phyloP scores from a whole-genome alignment of 164 flowering plant genomes.

The Macadamia tetraphylla region DNA sequence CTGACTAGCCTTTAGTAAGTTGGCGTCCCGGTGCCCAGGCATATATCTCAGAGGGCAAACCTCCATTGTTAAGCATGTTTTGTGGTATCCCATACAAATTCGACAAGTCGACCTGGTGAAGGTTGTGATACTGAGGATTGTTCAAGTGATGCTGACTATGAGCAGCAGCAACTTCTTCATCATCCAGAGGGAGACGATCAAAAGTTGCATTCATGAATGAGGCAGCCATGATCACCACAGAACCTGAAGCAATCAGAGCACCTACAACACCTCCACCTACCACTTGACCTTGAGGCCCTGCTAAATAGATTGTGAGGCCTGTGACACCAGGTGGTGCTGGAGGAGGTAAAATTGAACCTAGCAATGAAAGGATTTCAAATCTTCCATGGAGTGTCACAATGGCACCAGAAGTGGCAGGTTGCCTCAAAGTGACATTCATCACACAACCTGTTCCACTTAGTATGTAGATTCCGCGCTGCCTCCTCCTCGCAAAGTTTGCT shows the following conservation, averaged over 20 bases:
- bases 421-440: slow-evolving; percentile 70
- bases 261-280: slow-evolving; percentile 70
- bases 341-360: slow-evolving; percentile 78
- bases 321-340: slow-evolving; percentile 77
- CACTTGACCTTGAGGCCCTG: slow-evolving; percentile 84
- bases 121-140: slow-evolving; percentile 24
- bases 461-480: slow-evolving; percentile 63
- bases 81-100: slow-evolving; percentile 52
- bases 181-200: slow-evolving; percentile 70
- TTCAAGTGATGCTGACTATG: slow-evolving; percentile 46
- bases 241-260: slow-evolving; percentile 82
- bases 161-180: slow-evolving; percentile 33
- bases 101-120: slow-evolving; percentile 29
- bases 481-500: slow-evolving; percentile 56
- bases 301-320: slow-evolving; percentile 67
- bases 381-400: slow-evolving; percentile 82
- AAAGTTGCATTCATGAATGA: slow-evolving; percentile 80
- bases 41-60: slow-evolving; percentile 36
- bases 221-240: slow-evolving; percentile 87
- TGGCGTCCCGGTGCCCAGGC: slow-evolving; percentile 42
- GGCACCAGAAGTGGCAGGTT: slow-evolving; percentile 59
- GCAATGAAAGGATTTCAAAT: slow-evolving; percentile 75
- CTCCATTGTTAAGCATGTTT: slow-evolving; percentile 50
- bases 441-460: slow-evolving; percentile 76
- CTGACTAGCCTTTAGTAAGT: slow-evolving; percentile 14